phyloP scores from a whole-genome alignment of 768 basidiomycete species.

The Mrakia frigida region DNA sequence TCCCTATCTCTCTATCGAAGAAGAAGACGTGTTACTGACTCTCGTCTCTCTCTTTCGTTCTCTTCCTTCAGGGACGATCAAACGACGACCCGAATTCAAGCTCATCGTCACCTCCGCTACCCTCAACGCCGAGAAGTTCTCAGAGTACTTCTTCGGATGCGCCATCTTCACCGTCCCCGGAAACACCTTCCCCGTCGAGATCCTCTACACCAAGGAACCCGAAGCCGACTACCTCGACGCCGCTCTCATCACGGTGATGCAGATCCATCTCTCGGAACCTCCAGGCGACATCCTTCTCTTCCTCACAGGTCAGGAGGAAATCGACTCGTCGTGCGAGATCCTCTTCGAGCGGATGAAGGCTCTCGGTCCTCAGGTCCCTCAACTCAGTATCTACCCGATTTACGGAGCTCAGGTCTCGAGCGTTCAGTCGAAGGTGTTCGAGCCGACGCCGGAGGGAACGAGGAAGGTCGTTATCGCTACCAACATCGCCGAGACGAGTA shows the following conservation, averaged over 20 bases:
- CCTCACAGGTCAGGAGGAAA: slow-evolving; percentile 97
- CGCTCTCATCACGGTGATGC: slow-evolving; percentile 97
- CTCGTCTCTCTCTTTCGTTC: slow-evolving; percentile 29
- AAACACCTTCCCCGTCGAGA: slow-evolving; percentile 95
- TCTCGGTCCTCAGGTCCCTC: slow-evolving; percentile 94
- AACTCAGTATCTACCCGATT: slow-evolving; percentile 92
- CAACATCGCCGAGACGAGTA: slow-evolving; percentile 95
- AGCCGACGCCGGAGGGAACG: slow-evolving; percentile 95
- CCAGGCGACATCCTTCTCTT: slow-evolving; percentile 94
- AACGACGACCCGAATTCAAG: slow-evolving; percentile 89
- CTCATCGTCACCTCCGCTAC: slow-evolving; percentile 98
- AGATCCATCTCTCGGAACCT: slow-evolving; percentile 97
- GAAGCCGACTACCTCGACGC: slow-evolving; percentile 97
- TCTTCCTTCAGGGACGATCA: slow-evolving; percentile 70
- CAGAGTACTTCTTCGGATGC: slow-evolving; percentile 97
- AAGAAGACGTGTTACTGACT: slow-evolving; percentile 9
- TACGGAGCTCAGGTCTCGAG: slow-evolving; percentile 98
- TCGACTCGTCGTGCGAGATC: slow-evolving; percentile 95
- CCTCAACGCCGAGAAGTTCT: slow-evolving; percentile 98
- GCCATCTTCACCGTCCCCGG: slow-evolving; percentile 99
- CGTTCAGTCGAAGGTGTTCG: slow-evolving; percentile 95
- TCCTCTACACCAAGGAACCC: slow-evolving; percentile 97
- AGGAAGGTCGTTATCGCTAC: slow-evolving; percentile 99
- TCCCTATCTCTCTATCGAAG: slow-evolving; percentile 37
- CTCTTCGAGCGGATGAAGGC: slow-evolving; percentile 98